Base-by-base conservation (phyloP, 495 filamentous ascomycete species). In the Penicillium daleae region DNA sequence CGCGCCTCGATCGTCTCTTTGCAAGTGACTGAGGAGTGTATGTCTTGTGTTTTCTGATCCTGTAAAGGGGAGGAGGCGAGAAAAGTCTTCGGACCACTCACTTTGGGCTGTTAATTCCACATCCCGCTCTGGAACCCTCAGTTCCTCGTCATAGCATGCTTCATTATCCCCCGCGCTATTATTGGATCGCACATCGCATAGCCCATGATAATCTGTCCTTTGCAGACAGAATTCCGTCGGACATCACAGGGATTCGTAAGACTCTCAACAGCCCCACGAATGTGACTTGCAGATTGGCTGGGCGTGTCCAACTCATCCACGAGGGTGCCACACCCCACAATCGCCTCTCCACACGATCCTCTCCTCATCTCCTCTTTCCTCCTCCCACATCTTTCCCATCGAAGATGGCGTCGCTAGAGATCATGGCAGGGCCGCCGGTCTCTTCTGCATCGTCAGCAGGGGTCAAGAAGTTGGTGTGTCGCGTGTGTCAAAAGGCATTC, bases 401-500 rank as follows among this genome's bases (percentile, higher is more conserved):
- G 17, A n/a, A 54, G 46, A 71, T 65, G 61, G 49, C 35, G 50
- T 60, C 60, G 44, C 59, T 65, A 40, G 67, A 64, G 61, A 67
- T 61, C 32, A 70, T 66, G 69, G 52, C 64, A 24, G 56, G 21
- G n/a, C n/a, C 52, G 13, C 33, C 24, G 5, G 15, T 31, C n/a
- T 54, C 40, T 59, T 22, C 40, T 63, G 46, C 33, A 3, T 26
- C 35, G n/a, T 52, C 40, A 57, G 27, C 33, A 62, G 53, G 68
- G 22, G 61, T 54, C 52, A 79, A 74, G 65, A 74, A 74, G 13
- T 55, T 80, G 57, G 70, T 74, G 8, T 82, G 79, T 71, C 71
- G 73, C 33, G 71, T 75, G 9, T 82, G 79, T 52, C 73, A 79
- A 17, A 82, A 80, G 57, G 67, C 66, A 42, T 82, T 82, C 52